Base-by-base conservation (phyloP, 1,139 yeast genomes). In the Sugiyamaella japonica region DNA sequence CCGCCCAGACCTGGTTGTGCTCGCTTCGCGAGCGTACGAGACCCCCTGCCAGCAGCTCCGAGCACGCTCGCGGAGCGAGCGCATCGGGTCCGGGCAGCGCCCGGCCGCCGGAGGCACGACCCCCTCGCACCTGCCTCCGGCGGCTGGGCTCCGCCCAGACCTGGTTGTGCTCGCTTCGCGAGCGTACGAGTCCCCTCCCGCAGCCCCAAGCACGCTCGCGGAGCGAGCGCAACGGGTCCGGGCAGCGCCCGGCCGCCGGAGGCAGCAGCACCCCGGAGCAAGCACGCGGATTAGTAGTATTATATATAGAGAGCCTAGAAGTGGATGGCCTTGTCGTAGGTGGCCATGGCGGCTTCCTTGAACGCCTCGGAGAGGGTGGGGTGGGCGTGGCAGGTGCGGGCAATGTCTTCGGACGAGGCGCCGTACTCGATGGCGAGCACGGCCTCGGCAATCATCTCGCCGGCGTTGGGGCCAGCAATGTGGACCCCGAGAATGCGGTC, bases 371-470 rank as follows among this genome's bases (percentile, higher is more conserved):
- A 81, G 66, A 95, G 80, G 45, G 99, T 93, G 73, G 99, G 99
- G 76, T 95, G 99, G 57, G 99, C 98, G 69, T 93, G 99, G 74
- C 97, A 91, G 52, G 91, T 89, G 78, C 98, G 86, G 60, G 98
- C 95, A 69, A 95, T 81, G 71, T 95, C 99, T 77, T 95, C 99
- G 56, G 97, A 88, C 50, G 96, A 85, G 54, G 99, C 99, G 75
- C 99, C 99, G 76, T 95, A 95, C 78, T 95, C 99, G 64, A 95
- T 76, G 51, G 99, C 99, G 71, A 95, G 82, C 63, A 96, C 96
- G 60, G 91, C 98, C 78, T 95, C 99, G 63, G 96, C 98, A 72
- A 95, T 93, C 97, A 95, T 89, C 80, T 95, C 99, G 76, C 99
- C 99, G 57, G 99, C 99, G 70, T 89, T 89, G 65, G 99, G 89